Evolutionary conservation across 495 filamentous ascomycete genomes (phyloP), one percentile per base, ranked within the genome.

Genomic region (Aspergillus funiculosus): DNA sequence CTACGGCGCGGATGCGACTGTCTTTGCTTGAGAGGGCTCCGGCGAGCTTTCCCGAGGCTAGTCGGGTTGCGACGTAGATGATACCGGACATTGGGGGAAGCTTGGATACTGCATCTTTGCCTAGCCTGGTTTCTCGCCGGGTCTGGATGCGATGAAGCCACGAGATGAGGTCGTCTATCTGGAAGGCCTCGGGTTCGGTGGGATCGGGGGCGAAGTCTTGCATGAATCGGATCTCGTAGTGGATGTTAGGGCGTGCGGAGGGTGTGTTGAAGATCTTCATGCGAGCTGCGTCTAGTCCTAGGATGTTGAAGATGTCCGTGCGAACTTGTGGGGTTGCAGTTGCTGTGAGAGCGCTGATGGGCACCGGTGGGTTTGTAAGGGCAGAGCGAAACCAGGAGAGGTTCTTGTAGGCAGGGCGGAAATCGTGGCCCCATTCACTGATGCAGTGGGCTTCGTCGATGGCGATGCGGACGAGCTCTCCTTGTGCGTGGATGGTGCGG

Each of bases 401-500:
- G 18, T 83, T 75, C 53, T 88, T 87, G 65, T 95, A 96, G 24
- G 88, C 83, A 13, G 85, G 85, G n/a, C 91, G 85, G 57, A 97
- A 97, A 62, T 97, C 91, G 60, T 97, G 90, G 13, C 91, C 91
- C 91, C 91, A 97, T 81, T 97, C 90, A 7, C 85, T 90, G 51
- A 97, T 95, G 61, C 91, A 96, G 60, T 97, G 91, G 10, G 91
- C 91, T 67, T 97, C 91, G 64, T 97, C 91, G 35, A 97, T 82
- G 32, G 83, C 91, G 52, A 97, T 79, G 7, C 91, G 80, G 8
- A 83, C 79, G 4, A 97, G 76, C 61, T 96, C 87, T 17, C 79
- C 75, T 62, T 95, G 90, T 34, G 75, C 62, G 58, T 95, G 73
- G n/a, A 96, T 81, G 1, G 82, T 71, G 41, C 71, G 72, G 6